Evolutionary conservation across 352 stramenopile species (phyloP).

Genomic region (Globisporangium emineosum): DNA sequence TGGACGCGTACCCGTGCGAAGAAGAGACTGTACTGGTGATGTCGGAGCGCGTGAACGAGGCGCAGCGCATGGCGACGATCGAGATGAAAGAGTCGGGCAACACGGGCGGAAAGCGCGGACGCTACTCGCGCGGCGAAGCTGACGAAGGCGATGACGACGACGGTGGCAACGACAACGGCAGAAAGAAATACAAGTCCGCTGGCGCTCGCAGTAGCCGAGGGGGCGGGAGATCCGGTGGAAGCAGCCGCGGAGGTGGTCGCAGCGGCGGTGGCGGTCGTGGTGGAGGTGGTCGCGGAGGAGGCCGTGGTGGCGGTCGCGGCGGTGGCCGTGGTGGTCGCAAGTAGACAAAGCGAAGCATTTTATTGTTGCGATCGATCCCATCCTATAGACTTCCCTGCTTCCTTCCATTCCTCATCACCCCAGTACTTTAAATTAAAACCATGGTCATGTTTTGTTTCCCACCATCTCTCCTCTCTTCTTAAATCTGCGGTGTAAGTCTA

Average conservation of each 20-base stretch:
- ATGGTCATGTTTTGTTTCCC: slow-evolving; percentile 5
- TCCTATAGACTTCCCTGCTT: slow-evolving; percentile 5
- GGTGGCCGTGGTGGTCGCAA: slow-evolving; percentile 32
- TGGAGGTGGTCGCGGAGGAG: slow-evolving; percentile 25
- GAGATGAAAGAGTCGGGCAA: slow-evolving; percentile 83
- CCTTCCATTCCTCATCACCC: not conserved
- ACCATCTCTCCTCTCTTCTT: slow-evolving; percentile 9
- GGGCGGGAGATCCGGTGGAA: slow-evolving; percentile 13
- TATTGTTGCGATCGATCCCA: not conserved
- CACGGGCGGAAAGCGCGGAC: slow-evolving; percentile 51
- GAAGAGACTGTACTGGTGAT: slow-evolving; percentile 96
- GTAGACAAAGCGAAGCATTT: slow-evolving; percentile 28
- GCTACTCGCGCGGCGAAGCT: slow-evolving; percentile 56
- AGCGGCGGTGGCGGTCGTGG: slow-evolving; percentile 25
- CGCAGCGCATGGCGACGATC: slow-evolving; percentile 93
- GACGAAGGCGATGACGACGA: slow-evolving; percentile 39
- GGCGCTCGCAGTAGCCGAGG: slow-evolving; percentile 37
- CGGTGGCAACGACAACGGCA: slow-evolving; percentile 28
- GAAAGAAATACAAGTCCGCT: slow-evolving; percentile 78
- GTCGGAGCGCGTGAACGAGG: slow-evolving; percentile 96
- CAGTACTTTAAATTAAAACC: slow-evolving; percentile 9
- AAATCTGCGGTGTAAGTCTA: slow-evolving; percentile 16
- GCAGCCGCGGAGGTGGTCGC: slow-evolving; percentile 10
- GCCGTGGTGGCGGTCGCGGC: slow-evolving; percentile 22
- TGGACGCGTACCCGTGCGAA: slow-evolving; percentile 80